Evolutionary conservation across 139 green algal species (phyloP).

Genomic region (Coelastrella sp.): DNA sequence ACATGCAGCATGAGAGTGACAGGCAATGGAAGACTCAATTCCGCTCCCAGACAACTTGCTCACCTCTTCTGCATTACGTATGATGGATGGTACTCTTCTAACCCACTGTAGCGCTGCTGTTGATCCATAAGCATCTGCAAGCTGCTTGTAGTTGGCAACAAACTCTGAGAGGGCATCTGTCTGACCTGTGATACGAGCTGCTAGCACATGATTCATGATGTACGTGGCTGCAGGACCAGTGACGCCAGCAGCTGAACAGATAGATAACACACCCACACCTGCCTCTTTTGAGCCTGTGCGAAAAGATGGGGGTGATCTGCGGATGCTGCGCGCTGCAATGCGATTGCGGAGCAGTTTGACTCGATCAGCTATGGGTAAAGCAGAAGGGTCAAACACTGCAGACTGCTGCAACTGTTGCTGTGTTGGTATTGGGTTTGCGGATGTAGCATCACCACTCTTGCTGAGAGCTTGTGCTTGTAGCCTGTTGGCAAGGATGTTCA

Average conservation of each 20-base stretch:
- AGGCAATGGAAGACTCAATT: no score
- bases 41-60: not conserved
- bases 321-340: not conserved
- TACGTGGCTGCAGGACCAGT: not conserved
- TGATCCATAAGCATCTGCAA: not conserved
- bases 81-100: not conserved
- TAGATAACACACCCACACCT: not conserved
- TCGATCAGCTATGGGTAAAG: slow-evolving; percentile 22
- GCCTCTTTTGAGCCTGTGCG: not conserved
- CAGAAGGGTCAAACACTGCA: slow-evolving; percentile 22
- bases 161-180: not conserved
- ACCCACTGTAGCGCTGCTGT: slow-evolving; percentile 14
- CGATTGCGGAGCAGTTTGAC: slow-evolving; percentile 20
- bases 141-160: not conserved
- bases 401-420: not conserved
- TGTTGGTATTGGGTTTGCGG: not conserved
- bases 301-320: not conserved
- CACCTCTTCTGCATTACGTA: slow-evolving; percentile 19
- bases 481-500: not conserved
- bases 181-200: not conserved
- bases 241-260: not conserved
- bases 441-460: not conserved
- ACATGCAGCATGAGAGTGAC: no score
- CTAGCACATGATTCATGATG: not conserved
- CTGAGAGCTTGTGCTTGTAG: not conserved